A percentile compares a stretch with the other conserved stretches of the same genome.
Conservation (phyloP, 192 early-diverging fungal species). For the Podila horticola region DNA sequence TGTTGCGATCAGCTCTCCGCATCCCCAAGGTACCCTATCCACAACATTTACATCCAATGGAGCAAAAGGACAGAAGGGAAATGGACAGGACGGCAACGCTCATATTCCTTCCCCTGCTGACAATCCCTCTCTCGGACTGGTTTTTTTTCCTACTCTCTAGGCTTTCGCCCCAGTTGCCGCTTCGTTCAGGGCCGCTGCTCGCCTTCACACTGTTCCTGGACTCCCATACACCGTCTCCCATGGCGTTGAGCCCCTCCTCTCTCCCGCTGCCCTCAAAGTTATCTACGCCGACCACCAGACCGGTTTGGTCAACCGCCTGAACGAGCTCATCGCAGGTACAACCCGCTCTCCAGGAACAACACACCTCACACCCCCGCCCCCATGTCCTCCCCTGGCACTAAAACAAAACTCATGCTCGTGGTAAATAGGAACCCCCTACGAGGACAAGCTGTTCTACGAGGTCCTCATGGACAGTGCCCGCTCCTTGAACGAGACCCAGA, state of each 20-base stretch:
- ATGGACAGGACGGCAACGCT: too few species aligned
- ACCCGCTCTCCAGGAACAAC: neutral
- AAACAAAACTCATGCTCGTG: neutral
- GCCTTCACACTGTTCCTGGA: slow-evolving; percentile 29
- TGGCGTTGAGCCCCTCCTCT: slow-evolving; percentile 45
- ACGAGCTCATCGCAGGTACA: slow-evolving; percentile 51
- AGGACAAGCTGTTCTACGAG: slow-evolving; percentile 35
- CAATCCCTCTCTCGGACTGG: too few species aligned
- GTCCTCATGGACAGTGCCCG: slow-evolving; percentile 50
- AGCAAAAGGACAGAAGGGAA: too few species aligned
- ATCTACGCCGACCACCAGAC: slow-evolving; percentile 52
- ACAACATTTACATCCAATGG: too few species aligned
- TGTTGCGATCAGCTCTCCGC: slow-evolving; percentile 23
- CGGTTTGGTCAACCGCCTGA: slow-evolving; percentile 46
- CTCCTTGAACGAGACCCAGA: slow-evolving; percentile 38
- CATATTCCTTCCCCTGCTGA: too few species aligned
- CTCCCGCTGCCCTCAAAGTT: slow-evolving; percentile 30
- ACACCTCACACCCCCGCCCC: neutral
- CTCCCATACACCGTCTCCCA: slow-evolving; percentile 32
- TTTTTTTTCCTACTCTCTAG: neutral
- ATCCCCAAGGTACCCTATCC: slow-evolving; percentile 7
- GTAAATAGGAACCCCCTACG: slow-evolving; percentile 37
- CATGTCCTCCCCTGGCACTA: neutral
- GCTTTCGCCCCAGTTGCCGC: slow-evolving; percentile 3
- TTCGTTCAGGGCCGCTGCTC: slow-evolving; percentile 34